Conservation (phyloP, 768 basidiomycete species). For the Boletus barrowsii region DNA sequence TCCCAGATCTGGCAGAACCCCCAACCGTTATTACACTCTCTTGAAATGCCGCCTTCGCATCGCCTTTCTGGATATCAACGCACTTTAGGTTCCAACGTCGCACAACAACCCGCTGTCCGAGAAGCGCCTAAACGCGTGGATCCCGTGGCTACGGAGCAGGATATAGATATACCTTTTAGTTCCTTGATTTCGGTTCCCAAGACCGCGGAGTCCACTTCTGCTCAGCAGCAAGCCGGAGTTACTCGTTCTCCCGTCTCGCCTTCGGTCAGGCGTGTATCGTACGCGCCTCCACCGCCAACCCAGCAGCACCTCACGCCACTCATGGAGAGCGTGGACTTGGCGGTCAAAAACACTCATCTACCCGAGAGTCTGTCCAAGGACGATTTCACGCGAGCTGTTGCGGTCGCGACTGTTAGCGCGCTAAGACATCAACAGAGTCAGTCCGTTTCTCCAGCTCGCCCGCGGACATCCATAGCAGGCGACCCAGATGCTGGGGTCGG, state of each 20-base stretch:
- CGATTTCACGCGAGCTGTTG: constrained; percentile 90
- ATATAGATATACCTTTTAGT: constrained; percentile 31
- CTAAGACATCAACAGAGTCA: constrained; percentile 75
- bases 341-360: constrained; percentile 57
- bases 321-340: constrained; percentile 74
- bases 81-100: constrained; percentile 14
- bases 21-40: constrained; percentile 68
- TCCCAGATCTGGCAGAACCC: constrained; percentile 99
- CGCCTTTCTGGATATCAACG: constrained; percentile 69
- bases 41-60: constrained; percentile 52
- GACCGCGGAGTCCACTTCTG: constrained; percentile 16
- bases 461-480: constrained; percentile 38
- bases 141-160: constrained; percentile 32
- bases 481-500: constrained; percentile 45
- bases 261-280: constrained; percentile 51
- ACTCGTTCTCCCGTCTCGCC: constrained; percentile 40
- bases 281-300: constrained; percentile 40
- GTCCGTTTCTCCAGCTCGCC: constrained; percentile 45
- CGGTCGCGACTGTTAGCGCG: constrained; percentile 90
- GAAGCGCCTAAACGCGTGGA: constrained; percentile 46
- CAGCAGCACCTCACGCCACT: constrained; percentile 54
- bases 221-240: constrained; percentile 16
- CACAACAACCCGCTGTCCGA: constrained; percentile 10
- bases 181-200: constrained; percentile 39
- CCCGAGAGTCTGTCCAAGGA: constrained; percentile 74